These are phyloP conservation scores for Podila horticola DNA, from an alignment of 192 early-diverging fungal genomes.

Conservation along the genomic window DNA sequence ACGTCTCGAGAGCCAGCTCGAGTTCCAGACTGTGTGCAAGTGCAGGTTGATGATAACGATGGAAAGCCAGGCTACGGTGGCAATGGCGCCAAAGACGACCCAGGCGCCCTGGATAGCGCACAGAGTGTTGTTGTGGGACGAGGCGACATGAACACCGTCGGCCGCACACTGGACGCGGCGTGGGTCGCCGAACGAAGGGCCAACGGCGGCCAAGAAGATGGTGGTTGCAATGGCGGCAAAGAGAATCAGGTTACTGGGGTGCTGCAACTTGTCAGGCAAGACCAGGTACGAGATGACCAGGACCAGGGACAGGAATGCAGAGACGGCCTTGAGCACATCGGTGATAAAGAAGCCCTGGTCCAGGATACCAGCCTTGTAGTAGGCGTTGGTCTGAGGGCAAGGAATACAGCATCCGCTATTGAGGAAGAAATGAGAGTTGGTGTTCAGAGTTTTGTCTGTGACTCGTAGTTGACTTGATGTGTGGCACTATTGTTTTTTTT, in stretches of 20 bases:
- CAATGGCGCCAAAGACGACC: constrained; percentile 57
- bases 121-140: constrained; percentile 51
- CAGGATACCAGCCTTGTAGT: constrained; percentile 55
- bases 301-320: constrained; percentile 42
- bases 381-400: constrained; percentile 57
- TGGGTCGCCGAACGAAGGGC: constrained; percentile 55
- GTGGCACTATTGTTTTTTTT: neutral
- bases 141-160: constrained; percentile 37
- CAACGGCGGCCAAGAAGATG: constrained; percentile 53
- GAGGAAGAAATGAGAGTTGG: neutral
- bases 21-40: constrained; percentile 64
- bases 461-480: neutral
- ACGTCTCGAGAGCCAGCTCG: constrained; percentile 53
- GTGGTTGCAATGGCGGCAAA: constrained; percentile 53
- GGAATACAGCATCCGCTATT: constrained; percentile 59
- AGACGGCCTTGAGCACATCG: constrained; percentile 56
- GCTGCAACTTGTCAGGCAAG: constrained; percentile 58
- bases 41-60: constrained; percentile 58
- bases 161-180: constrained; percentile 55
- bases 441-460: neutral
- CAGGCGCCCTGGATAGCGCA: constrained; percentile 59
- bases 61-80: constrained; percentile 54
- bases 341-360: constrained; percentile 56
- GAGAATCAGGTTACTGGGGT: constrained; percentile 60
- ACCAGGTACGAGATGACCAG: constrained; percentile 57